Base-by-base conservation (phyloP, 371 early-diverging fungal genomes). In the Zychaea mexicana region DNA sequence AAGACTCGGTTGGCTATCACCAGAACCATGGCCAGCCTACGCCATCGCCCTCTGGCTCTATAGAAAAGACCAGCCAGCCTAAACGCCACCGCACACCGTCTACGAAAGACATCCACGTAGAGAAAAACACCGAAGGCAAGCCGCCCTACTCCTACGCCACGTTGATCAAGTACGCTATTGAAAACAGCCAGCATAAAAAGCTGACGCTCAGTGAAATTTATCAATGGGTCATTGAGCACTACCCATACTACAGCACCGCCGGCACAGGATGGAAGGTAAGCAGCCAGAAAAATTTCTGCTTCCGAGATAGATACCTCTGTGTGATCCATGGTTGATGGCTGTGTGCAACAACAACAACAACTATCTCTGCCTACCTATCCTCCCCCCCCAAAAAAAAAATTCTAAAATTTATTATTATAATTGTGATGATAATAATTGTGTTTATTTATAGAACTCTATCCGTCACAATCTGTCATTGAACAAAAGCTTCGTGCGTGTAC, bases 401-500 rank as follows among this genome's bases (percentile, higher is more conserved):
- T 46, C 36, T 36, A 10, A 96, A 3, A 94, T 96, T 32, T 86
- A 91, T 3, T 85, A 90, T 49, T 96, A 95, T 28, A 91, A 96
- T 64, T n/a, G n/a, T n/a, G n/a, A n/a, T n/a, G n/a, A n/a, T n/a
- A n/a, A 74, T 38, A 42, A 53, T 54, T 53, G 55, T 31, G 31
- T 57, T 62, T 42, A 59, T 56, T 54, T 54, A 12, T 77, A 96
- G 88, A 99, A 99, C 76, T 97, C 97, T 3, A 95, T 99, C 53
- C 90, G 99, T 42, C 99, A 99, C 83, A 99, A 99, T 74, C 85
- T 99, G 32, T 95, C 96, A 5, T 83, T 99, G 42, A 99, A 98
- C 80, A 94, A 94, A 72, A 85, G 90, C 52, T 99, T 99, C 74
- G 88, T 93, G 56, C 90, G 95, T 52, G 90, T 96, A 2, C 94